Evolutionary conservation across 2,329 filamentous ascomycete genomes (phyloP), one percentile per base, ranked within the genome.

Genomic region (Aspergillus versicolor): DNA sequence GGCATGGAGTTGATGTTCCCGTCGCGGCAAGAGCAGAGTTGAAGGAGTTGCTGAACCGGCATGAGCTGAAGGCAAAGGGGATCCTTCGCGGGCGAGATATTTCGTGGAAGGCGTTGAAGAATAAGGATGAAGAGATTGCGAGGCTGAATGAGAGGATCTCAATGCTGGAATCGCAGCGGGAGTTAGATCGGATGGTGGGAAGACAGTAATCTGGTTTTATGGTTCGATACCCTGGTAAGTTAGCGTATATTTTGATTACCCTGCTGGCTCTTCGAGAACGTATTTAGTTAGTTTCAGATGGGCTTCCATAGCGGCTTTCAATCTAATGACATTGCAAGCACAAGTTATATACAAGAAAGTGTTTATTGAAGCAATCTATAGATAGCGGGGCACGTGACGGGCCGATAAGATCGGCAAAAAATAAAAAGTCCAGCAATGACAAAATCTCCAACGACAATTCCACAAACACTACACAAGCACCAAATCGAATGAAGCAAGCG

Each of bases 61-160:
- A 89, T 61, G 82, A 84, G 15, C 73, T 86, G 51, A 81, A 79
- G 51, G 79, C 81, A 0, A 83, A 82, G 64, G 89, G 89, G 0
- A 78, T 89, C 19, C 78, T 79, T 40, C 82, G 82, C 60, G 88
- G 88, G 0, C 78, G 89, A 2, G 88, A 93, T 58, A 82, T 88
- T 6, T 81, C 83, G 3, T 76, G 89, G n/a, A 71, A 82, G 8
- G 82, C 81, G 4, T 67, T 90, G 34, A 86, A 84, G 67, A 79
- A 80, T 4, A 87, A 86, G 61, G 87, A 93, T 77, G 73, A 84
- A 69, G 76, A 86, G 75, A 77, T 88, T 70, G 73, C 81, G 71
- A 78, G 89, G 72, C 74, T 96, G 74, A 82, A 87, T 77, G 77
- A 89, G 68, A 76, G 88, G 64, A 78, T 95, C 80, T 73, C 71